Conservation (phyloP, 2,329 filamentous ascomycete species). For the Mycosphaerella sp. region DNA sequence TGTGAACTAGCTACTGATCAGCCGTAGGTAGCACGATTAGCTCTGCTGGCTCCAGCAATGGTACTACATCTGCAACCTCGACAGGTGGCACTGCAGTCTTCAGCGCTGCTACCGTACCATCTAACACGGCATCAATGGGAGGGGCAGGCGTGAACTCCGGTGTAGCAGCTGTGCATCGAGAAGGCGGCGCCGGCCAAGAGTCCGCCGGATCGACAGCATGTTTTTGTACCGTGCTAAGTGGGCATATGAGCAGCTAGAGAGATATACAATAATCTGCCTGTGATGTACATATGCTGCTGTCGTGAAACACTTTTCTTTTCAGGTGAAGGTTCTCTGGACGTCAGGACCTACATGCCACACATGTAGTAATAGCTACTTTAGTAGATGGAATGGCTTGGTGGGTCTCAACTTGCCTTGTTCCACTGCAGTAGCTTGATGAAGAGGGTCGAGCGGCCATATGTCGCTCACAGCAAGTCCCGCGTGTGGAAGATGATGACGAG, state of each 20-base stretch:
- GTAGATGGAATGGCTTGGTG: no score
- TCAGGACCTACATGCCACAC: no score
- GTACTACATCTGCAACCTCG: neutral
- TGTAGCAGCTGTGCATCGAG: slow-evolving; percentile 7
- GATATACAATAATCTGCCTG: neutral
- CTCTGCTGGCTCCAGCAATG: neutral
- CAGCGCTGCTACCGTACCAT: neutral
- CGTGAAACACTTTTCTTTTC: slow-evolving; percentile 1
- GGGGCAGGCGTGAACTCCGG: neutral
- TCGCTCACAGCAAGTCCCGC: no score
- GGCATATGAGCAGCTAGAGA: neutral
- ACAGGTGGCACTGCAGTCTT: neutral
- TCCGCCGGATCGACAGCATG: slow-evolving; percentile 9
- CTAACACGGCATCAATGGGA: neutral
- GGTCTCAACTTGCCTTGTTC: no score
- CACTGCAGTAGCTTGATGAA: no score
- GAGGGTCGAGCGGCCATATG: no score
- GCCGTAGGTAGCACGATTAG: neutral
- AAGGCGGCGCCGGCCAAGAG: no score
- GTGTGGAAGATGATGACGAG: no score
- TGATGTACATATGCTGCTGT: neutral
- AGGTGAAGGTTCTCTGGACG: slow-evolving; percentile 7
- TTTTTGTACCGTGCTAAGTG: neutral
- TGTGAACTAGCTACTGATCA: neutral
- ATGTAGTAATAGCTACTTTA: neutral